phyloP scores from a whole-genome alignment of 345 rosid species.

The Aquilaria yunnanensis region DNA sequence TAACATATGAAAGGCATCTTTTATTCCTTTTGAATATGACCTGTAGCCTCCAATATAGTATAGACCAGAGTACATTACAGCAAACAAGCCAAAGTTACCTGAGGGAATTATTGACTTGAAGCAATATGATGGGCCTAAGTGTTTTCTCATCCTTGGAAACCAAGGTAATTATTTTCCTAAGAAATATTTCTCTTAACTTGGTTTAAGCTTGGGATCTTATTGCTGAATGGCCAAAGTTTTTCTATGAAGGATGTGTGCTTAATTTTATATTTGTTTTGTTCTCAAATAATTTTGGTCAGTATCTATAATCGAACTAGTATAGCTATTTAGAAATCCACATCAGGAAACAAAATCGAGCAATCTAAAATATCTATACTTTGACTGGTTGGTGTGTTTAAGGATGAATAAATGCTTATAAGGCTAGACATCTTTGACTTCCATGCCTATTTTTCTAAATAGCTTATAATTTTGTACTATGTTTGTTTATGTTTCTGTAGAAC shows the following conservation, averaged over 20 bases:
- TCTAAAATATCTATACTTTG: no score
- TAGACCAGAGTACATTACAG: constrained; percentile 65
- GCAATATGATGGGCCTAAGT: constrained; percentile 91
- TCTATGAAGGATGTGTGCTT: background rate
- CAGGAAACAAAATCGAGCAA: no score
- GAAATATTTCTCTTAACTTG: constrained; percentile 3
- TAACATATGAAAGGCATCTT: constrained; percentile 83
- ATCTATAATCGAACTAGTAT: background rate
- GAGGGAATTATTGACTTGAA: constrained; percentile 55
- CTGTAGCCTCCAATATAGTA: constrained; percentile 90
- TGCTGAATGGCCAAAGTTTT: constrained; percentile 5
- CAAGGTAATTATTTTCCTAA: constrained; percentile 44
- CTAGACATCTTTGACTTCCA: no score
- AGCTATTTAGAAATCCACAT: background rate
- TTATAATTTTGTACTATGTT: no score
- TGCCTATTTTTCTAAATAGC: no score
- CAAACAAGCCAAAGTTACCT: constrained; percentile 85
- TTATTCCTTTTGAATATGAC: constrained; percentile 93
- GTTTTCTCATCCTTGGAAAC: constrained; percentile 93
- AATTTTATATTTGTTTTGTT: constrained; percentile 1
- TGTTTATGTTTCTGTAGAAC: no score
- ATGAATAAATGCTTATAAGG: no score
- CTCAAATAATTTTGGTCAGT: background rate
- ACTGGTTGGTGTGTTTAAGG: no score
- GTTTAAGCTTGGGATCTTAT: constrained; percentile 13